phyloP scores from a whole-genome alignment of 345 rosid genomes.

The Euclidium syriacum region DNA sequence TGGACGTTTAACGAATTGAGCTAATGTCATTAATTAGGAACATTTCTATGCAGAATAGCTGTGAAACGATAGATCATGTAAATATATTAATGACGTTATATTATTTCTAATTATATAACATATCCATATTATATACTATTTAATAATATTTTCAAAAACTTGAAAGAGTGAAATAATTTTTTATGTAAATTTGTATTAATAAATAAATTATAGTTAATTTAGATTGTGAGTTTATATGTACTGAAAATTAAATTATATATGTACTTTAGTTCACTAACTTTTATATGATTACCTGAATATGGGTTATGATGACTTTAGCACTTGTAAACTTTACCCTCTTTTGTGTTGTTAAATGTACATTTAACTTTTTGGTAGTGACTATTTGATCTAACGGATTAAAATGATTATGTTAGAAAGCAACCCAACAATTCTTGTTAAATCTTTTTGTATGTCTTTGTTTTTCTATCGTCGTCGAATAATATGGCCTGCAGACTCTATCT shows the following conservation, averaged over 20 bases:
- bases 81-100: too few relatives aligned
- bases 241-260: background rate
- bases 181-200: too few relatives aligned
- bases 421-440: slow-evolving; percentile 9
- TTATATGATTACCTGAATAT: slow-evolving; percentile 4
- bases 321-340: slow-evolving; percentile 4
- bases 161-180: too few relatives aligned
- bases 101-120: too few relatives aligned
- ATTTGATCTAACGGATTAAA: slow-evolving; percentile 8
- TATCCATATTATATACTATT: too few relatives aligned
- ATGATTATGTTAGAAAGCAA: slow-evolving; percentile 20
- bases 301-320: background rate
- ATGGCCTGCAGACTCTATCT: slow-evolving; percentile 23
- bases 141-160: too few relatives aligned
- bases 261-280: background rate
- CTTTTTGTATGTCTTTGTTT: background rate
- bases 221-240: background rate
- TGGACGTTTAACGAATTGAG: too few relatives aligned
- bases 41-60: too few relatives aligned
- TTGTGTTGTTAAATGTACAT: too few relatives aligned
- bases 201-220: too few relatives aligned
- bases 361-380: slow-evolving; percentile 3
- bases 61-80: too few relatives aligned
- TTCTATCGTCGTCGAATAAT: slow-evolving; percentile 1
- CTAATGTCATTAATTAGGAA: too few relatives aligned